Conservation (phyloP, 352 stramenopile species). For the Phytophthora capsici region DNA sequence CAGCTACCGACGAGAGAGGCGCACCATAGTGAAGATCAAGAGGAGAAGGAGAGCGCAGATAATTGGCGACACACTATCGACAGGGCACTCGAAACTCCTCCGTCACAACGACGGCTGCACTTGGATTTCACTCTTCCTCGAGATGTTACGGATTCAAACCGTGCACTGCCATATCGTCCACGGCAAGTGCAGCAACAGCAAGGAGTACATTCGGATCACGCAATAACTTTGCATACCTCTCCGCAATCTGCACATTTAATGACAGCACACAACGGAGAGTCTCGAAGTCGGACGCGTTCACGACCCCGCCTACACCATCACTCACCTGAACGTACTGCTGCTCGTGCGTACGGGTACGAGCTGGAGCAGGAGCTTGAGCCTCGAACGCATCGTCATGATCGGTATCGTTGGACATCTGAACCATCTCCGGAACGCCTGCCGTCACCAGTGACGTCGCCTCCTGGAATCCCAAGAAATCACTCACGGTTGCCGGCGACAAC, state of each 20-base stretch:
- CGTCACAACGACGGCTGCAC: conserved; percentile 35
- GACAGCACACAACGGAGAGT: conserved; percentile 18
- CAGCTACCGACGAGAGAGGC: conserved; percentile 7
- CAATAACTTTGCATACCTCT: conserved; percentile 20
- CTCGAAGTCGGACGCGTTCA: conserved; percentile 22
- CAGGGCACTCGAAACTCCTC: conserved; percentile 12
- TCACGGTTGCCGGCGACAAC: conserved; percentile 23
- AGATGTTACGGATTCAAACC: conserved; percentile 14
- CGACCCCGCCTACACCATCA: conserved; percentile 25
- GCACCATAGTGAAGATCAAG: conserved; percentile 24
- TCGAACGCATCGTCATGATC: conserved; percentile 29
- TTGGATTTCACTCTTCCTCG: conserved; percentile 45
- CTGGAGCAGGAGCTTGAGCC: conserved; percentile 37
- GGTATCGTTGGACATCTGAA: conserved; percentile 32
- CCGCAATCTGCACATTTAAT: conserved; percentile 21
- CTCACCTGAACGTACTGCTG: conserved; percentile 36
- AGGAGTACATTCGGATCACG: conserved; percentile 16
- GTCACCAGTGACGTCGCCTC: conserved; percentile 22
- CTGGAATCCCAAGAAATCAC: conserved; percentile 17
- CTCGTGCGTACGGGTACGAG: conserved; percentile 36
- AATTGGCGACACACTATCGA: conserved; percentile 18
- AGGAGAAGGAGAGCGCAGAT: conserved; percentile 30
- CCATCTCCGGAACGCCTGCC: conserved; percentile 17
- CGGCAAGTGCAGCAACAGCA: conserved; percentile 11
- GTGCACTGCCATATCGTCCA: conserved; percentile 13